A percentile compares a stretch with the other conserved stretches of the same genome.
phyloP scores from a whole-genome alignment of 164 flowering plant genomes.

The Liquidambar formosana region DNA sequence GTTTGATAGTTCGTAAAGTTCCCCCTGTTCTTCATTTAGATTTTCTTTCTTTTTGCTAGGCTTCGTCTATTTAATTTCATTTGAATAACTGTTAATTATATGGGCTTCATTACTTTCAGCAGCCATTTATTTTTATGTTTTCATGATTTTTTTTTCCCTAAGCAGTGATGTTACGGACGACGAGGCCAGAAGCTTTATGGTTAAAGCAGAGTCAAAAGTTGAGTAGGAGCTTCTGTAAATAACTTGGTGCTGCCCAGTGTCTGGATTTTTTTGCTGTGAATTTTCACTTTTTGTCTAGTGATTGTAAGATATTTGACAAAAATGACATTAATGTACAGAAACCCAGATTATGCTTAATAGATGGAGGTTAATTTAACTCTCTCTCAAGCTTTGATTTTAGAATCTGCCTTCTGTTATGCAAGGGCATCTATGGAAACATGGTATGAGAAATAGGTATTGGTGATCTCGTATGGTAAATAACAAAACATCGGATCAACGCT shows the following conservation, averaged over 20 bases:
- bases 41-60: too few relatives aligned
- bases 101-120: neutral
- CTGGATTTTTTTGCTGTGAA: neutral
- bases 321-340: too few relatives aligned
- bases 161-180: conserved; percentile 67
- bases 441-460: too few relatives aligned
- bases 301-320: too few relatives aligned
- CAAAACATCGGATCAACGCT: too few relatives aligned
- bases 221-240: conserved; percentile 16
- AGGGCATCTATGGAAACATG: too few relatives aligned
- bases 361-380: too few relatives aligned
- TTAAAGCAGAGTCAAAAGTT: conserved; percentile 27
- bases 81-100: neutral
- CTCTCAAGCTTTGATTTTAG: too few relatives aligned
- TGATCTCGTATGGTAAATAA: too few relatives aligned
- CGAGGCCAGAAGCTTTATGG: conserved; percentile 47
- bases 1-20: conserved; percentile 23
- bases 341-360: too few relatives aligned
- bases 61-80: neutral
- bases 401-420: too few relatives aligned
- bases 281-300: too few relatives aligned
- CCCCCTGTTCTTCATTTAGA: neutral
- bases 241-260: neutral
- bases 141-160: neutral
- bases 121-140: conserved; percentile 1